phyloP scores from a whole-genome alignment of 164 flowering plant genomes.

The Malania oleifera region DNA sequence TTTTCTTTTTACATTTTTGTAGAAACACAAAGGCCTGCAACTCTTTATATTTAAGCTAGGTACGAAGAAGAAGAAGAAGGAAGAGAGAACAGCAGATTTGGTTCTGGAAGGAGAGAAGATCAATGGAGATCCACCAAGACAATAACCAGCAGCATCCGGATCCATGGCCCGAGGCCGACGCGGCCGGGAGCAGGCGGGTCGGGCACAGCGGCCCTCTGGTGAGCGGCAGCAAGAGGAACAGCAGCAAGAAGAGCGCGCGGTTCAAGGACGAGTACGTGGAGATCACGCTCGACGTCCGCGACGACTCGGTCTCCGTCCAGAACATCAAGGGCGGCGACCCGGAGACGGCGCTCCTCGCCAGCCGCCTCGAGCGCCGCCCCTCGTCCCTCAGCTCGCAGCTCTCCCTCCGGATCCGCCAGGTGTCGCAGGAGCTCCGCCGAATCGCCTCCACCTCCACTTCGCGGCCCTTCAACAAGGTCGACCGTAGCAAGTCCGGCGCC shows the following conservation, averaged over 20 bases:
- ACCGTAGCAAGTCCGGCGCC: conserved; percentile 70
- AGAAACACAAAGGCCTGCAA: too few relatives aligned
- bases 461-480: conserved; percentile 13
- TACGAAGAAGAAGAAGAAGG: not conserved
- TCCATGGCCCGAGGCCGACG: conserved; percentile 26
- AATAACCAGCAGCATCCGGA: not conserved
- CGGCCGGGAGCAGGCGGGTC: conserved; percentile 12
- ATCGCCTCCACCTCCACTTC: conserved; percentile 1
- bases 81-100: not conserved
- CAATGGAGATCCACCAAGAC: conserved; percentile 27
- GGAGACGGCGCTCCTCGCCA: conserved; percentile 42
- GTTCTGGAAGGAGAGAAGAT: not conserved
- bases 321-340: conserved; percentile 46
- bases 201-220: conserved; percentile 27
- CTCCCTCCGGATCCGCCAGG: conserved; percentile 36
- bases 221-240: conserved; percentile 10
- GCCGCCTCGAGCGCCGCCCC: conserved; percentile 28
- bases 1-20: too few relatives aligned
- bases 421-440: conserved; percentile 48
- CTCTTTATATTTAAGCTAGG: too few relatives aligned
- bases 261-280: conserved; percentile 49
- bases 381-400: conserved; percentile 29
- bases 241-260: conserved; percentile 27
- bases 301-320: conserved; percentile 52
- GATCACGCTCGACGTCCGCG: conserved; percentile 60